phyloP scores from a whole-genome alignment of 306 rosid species.

The Dicorynia guianensis region DNA sequence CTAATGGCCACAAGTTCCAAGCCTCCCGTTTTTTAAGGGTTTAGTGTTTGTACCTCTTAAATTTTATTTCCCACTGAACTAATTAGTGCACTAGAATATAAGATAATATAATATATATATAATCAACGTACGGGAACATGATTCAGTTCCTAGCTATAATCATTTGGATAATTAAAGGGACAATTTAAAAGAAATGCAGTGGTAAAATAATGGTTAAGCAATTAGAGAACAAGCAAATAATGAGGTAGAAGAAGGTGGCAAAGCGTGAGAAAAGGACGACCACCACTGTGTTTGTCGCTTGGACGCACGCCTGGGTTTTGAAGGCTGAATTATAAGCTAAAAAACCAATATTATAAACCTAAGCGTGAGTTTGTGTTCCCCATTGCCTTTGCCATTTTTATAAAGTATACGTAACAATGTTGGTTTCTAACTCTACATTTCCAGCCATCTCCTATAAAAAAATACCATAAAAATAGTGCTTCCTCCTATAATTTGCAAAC shows the following conservation, averaged over 20 bases:
- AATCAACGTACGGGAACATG: no score
- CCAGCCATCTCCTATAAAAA: slow-evolving; percentile 22
- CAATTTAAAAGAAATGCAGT: no score
- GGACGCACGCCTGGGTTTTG: slow-evolving; percentile 53
- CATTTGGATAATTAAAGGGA: no score
- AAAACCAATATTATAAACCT: slow-evolving; percentile 18
- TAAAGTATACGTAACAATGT: slow-evolving; percentile 64
- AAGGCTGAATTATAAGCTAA: slow-evolving; percentile 32
- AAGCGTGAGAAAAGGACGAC: slow-evolving; percentile 40
- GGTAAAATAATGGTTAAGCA: no score
- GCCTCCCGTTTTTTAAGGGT: no score
- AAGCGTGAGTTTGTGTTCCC: slow-evolving; percentile 55
- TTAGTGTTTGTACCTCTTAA: no score
- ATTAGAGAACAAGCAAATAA: no score
- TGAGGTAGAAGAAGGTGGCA: slow-evolving; percentile 42
- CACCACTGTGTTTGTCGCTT: slow-evolving; percentile 47
- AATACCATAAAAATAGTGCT: slow-evolving; percentile 3
- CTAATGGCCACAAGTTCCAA: no score
- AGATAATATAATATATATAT: no score
- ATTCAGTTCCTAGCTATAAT: no score
- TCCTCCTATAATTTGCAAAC: slow-evolving; percentile 41
- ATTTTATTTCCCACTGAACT: no score
- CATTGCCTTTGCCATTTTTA: slow-evolving; percentile 43
- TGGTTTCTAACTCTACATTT: slow-evolving; percentile 63
- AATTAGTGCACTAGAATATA: no score